Evolutionary conservation across 2,329 filamentous ascomycete species (phyloP), one percentile per base, ranked within the genome.

Genomic region (Microdochium paspali): DNA sequence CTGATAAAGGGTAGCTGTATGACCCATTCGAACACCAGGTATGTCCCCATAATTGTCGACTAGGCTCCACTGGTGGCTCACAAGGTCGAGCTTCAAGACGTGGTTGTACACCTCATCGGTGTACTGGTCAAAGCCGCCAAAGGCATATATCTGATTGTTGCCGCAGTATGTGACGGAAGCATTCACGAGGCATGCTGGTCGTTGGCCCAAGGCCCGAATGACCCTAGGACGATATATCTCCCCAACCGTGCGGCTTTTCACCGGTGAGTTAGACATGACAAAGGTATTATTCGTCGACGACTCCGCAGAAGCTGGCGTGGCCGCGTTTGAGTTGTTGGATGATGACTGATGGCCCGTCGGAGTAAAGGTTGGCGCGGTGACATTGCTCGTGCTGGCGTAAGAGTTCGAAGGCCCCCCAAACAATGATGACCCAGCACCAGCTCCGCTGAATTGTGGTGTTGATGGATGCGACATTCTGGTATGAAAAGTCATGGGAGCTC

Each of bases 61-160:
- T 45, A 98, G 72, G 55, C 82, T 93, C 93, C 93, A 98, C 64
- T 93, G 88, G 56, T 93, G 83, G 52, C 85, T 90, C 51, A 85
- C 76, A 53, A 98, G 77, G 64, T 98, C 90, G 46, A 98, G 71
- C 58, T 82, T 84, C 53, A 98, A 74, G 39, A 98, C 93, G 69
- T 98, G 93, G 62, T 98, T 98, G 69, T 98, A 98, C 18, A 98
- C 87, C 71, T 98, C 93, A 64, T 98, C 93, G 1, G 93, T 98
- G 63, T 95, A 97, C 66, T 97, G 91, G 62, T 98, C 93, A 61
- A 98, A 98, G 18, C 93, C 93, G 40, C 93, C 93, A 72, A 98
- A 98, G 10, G 91, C 93, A 67, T 94, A 97, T 58, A 98, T 97
- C 66, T 93, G 84, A 64, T 97, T 93, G 68, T 95, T 93, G 50